Evolutionary conservation across 345 rosid species (phyloP), one percentile per base, ranked within the genome.

Genomic region (Murraya koenigii): DNA sequence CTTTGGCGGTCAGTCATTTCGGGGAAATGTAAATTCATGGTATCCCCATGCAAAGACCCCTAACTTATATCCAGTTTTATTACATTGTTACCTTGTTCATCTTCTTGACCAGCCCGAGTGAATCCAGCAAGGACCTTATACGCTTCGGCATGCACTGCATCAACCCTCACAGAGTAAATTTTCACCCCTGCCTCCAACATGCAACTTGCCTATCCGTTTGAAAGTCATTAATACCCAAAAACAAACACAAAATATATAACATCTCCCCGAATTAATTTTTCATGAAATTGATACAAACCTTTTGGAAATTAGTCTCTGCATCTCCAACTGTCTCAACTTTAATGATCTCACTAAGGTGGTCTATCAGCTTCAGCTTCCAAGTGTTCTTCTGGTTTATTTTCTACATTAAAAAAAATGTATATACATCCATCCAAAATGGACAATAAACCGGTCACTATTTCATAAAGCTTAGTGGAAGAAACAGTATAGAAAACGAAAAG

Each of bases 141-240:
- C 0, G 87, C 87, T 66, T 82, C 84, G 3, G 89, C 71, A 58
- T 84, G 89, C 75, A 80, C 72, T 13, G 89, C 75, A 78, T 86
- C 87, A 33, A 84, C 87, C 58, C 89, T 79, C 35, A 80, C 61
- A n/a, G 89, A 80, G 66, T 86, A 86, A 20, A 86, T 86, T 62
- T 80, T 86, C 56, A 84, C 89, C 26, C 84, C 87, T 14, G 89
- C 87, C 81, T 86, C 89, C 55, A 84, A 66, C 1, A 86, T 82
- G 63, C 87, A 86, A 77, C 89, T 84, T 9, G 86, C 89, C 89
- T 86, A 76, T 44, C 3, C 60, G 20, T 44, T 60, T 26, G 38
- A 75, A 69, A 47, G 14, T 26, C 28, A 47, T 66, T 54, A 33
- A 56, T 14, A 14, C 52, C 47, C 69, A 56, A 4, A 58, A 68